Conservation (phyloP, 352 stramenopile genomes). For the Globisporangium okanoganense region DNA sequence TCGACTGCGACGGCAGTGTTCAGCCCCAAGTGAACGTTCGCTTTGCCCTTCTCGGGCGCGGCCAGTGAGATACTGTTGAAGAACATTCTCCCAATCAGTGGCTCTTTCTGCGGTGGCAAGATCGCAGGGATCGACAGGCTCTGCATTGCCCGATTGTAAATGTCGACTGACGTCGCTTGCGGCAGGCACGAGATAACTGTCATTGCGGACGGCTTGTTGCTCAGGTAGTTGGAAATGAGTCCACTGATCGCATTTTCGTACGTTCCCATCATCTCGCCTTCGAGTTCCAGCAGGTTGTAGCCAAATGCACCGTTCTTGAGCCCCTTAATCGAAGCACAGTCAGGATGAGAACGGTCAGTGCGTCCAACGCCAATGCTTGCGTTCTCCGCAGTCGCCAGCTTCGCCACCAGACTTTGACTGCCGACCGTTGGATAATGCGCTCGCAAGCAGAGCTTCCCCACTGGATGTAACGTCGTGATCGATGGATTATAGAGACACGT, state of each 20-base stretch:
- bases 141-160: constrained; percentile 74
- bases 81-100: constrained; percentile 59
- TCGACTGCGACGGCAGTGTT: constrained; percentile 61
- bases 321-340: constrained; percentile 32
- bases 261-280: constrained; percentile 58
- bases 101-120: constrained; percentile 56
- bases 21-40: constrained; percentile 43
- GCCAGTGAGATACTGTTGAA: constrained; percentile 56
- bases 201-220: constrained; percentile 45
- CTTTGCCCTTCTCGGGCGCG: constrained; percentile 32
- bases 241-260: constrained; percentile 64
- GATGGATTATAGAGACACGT: constrained; percentile 84
- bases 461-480: constrained; percentile 55
- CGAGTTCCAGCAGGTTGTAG: constrained; percentile 70
- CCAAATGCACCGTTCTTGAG: constrained; percentile 31
- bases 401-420: constrained; percentile 41
- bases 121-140: constrained; percentile 59
- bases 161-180: constrained; percentile 53
- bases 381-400: constrained; percentile 35
- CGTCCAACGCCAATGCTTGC: constrained; percentile 40
- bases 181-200: constrained; percentile 59
- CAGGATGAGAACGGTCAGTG: constrained; percentile 49
- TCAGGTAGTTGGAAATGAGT: constrained; percentile 78
- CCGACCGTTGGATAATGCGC: constrained; percentile 46
- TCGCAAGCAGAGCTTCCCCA: constrained; percentile 63